Conservation (phyloP, 1,139 yeast species). For the Suhomyces anneliseae region DNA sequence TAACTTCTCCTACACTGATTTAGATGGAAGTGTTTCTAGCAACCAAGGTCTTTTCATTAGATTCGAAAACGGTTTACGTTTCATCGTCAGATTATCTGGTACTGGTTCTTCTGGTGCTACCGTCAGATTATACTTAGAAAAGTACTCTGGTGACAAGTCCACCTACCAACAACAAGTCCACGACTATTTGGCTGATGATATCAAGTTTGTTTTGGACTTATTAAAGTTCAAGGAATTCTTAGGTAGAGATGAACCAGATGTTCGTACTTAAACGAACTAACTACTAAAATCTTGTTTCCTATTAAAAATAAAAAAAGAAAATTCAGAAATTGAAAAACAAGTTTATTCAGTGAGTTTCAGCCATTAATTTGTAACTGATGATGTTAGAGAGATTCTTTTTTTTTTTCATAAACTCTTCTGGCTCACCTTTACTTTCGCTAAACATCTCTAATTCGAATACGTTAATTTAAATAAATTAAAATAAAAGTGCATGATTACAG, state of each 20-base stretch:
- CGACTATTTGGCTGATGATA: slow-evolving; percentile 63
- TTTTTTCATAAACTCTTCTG: too few species aligned
- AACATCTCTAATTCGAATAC: too few species aligned
- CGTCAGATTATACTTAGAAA: slow-evolving; percentile 87
- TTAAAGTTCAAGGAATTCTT: slow-evolving; percentile 71
- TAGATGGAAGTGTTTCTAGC: slow-evolving; percentile 88
- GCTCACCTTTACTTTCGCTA: too few species aligned
- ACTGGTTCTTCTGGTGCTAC: slow-evolving; percentile 99
- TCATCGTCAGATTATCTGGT: slow-evolving; percentile 90
- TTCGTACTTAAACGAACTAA: slow-evolving; percentile 54
- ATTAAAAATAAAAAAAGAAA: too few species aligned
- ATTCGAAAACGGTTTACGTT: slow-evolving; percentile 78
- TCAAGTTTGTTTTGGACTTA: slow-evolving; percentile 62
- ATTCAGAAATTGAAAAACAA: too few species aligned
- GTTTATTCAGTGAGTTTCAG: too few species aligned
- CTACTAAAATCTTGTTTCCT: too few species aligned
- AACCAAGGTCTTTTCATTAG: slow-evolving; percentile 91
- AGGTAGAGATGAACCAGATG: slow-evolving; percentile 88
- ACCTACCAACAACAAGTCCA: slow-evolving; percentile 60
- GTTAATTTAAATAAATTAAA: too few species aligned
- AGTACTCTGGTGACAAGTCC: slow-evolving; percentile 63
- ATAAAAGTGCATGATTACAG: too few species aligned
- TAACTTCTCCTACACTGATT: slow-evolving; percentile 89
- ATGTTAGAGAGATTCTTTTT: too few species aligned
- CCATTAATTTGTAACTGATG: too few species aligned